phyloP scores from a whole-genome alignment of 208 protist genomes.

The Novymonas esmeraldas region DNA sequence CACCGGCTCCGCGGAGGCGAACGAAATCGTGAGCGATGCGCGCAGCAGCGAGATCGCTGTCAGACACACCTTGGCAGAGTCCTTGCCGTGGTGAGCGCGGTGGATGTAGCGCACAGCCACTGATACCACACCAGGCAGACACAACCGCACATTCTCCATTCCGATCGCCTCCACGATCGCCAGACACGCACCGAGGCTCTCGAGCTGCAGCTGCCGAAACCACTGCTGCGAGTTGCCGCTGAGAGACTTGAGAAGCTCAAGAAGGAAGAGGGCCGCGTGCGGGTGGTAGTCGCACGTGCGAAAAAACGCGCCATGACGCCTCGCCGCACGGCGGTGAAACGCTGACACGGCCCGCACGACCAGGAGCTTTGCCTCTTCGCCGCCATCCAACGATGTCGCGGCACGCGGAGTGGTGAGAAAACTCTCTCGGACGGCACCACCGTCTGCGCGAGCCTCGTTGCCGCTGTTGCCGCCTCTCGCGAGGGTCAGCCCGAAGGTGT shows the following conservation, averaged over 20 bases:
- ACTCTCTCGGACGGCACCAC: background rate
- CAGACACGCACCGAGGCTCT: constrained; percentile 59
- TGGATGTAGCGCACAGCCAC: constrained; percentile 69
- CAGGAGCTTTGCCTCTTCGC: constrained; percentile 73
- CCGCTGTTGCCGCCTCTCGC: constrained; percentile 10
- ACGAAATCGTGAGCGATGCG: constrained; percentile 22
- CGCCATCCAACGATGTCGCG: constrained; percentile 46
- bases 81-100: constrained; percentile 69
- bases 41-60: constrained; percentile 58
- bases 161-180: constrained; percentile 64
- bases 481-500: constrained; percentile 47
- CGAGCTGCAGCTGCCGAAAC: constrained; percentile 80
- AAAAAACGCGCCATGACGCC: constrained; percentile 50
- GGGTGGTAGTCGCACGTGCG: constrained; percentile 50
- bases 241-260: constrained; percentile 76
- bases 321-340: constrained; percentile 53
- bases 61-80: constrained; percentile 60
- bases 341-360: constrained; percentile 51
- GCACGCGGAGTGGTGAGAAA: background rate
- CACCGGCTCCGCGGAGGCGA: constrained; percentile 23
- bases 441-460: no score
- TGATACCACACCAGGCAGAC: constrained; percentile 80
- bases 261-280: constrained; percentile 83
- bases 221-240: constrained; percentile 73
- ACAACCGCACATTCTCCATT: constrained; percentile 52